Base-by-base conservation (phyloP, 208 protist genomes). In the Trypanosoma lewisi region DNA sequence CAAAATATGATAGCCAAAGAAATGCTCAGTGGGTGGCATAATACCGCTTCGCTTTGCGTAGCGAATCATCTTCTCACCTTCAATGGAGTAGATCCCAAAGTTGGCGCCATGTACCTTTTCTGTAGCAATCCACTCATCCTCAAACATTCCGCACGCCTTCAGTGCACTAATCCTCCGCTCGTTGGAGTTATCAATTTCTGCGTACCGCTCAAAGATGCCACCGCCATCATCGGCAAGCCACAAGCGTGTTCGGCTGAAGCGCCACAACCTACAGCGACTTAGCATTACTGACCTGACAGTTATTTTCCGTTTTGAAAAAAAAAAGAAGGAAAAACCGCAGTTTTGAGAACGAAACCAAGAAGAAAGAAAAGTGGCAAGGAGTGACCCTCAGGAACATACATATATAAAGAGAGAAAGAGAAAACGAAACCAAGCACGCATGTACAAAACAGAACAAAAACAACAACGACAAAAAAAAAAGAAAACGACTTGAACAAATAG, bases 101-200 rank as follows among this genome's bases (percentile, higher is more conserved):
- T 95, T 95, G 12, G 89, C 89, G 39, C 89, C 89, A 65, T 95
- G 85, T 30, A 95, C 85, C 69, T 95, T 95, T 49, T 95, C 85
- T 11, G 85, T 92, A 8, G 85, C 89, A 49, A 95, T 88, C 85
- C 89, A 95, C 36, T 95, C 85, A 66, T 95, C 85, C 33, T 86
- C 80, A 63, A 76, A 75, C 33, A 85, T 66, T 11, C 81, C 77
- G 36, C 61, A 61, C 0, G 61, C 52, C 33, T 82, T 75, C 27
- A 91, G 47, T 5, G 72, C 82, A 27, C 64, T 72, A 36, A 95
- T 89, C 49, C 84, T 80, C 31, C 78, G 73, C 7, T 68, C 65
- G 57, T 80, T 92, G 1, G 85, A 85, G 74, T 91, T 92, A 28
- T 92, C 89, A 50, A 95, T 91, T 58, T 93, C 83, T 9, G 71